Percentiles rank a stretch among this genome's conserved stretches.
Evolutionary conservation across 2,329 filamentous ascomycete genomes (phyloP).

Genomic region (Tetracladium maxilliforme): DNA sequence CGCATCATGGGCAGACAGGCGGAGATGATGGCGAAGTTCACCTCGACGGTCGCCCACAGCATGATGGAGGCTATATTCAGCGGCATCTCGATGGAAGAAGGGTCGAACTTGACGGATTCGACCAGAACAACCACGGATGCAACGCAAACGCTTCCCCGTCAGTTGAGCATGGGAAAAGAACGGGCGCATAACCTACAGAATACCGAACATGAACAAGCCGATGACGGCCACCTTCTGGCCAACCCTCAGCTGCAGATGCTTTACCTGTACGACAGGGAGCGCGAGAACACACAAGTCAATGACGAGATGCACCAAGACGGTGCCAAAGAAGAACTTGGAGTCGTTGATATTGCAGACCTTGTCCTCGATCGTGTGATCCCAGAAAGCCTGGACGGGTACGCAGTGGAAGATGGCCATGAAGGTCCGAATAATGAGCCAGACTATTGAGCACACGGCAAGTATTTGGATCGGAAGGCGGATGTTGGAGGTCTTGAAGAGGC

Average conservation of each 20-base stretch:
- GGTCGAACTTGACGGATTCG: no score
- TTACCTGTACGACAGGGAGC: slow-evolving; percentile 16
- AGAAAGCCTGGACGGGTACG: slow-evolving; percentile 16
- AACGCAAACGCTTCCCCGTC: no score
- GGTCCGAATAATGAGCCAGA: slow-evolving; percentile 8
- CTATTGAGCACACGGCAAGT: no score
- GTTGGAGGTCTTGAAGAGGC: no score
- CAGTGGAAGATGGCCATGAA: slow-evolving; percentile 18
- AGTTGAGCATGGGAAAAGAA: no score
- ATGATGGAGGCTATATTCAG: slow-evolving; percentile 1
- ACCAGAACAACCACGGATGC: no score
- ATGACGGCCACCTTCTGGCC: no score
- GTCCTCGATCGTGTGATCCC: slow-evolving; percentile 12
- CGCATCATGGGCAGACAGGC: slow-evolving; percentile 2
- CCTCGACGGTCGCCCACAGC: slow-evolving; percentile 1
- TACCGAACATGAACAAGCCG: no score
- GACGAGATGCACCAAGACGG: slow-evolving; percentile 14
- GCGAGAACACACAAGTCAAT: slow-evolving; percentile 16
- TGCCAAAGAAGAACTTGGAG: slow-evolving; percentile 16
- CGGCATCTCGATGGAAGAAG: no score
- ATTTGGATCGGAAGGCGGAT: no score
- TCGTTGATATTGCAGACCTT: slow-evolving; percentile 15
- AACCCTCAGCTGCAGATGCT: slow-evolving; percentile 14
- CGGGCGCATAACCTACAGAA: no score
- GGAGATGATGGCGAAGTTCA: slow-evolving; percentile 1